Evolutionary conservation across 2,329 filamentous ascomycete species (phyloP), one percentile per base, ranked within the genome.

Genomic region (Verticillium alfalfae): DNA sequence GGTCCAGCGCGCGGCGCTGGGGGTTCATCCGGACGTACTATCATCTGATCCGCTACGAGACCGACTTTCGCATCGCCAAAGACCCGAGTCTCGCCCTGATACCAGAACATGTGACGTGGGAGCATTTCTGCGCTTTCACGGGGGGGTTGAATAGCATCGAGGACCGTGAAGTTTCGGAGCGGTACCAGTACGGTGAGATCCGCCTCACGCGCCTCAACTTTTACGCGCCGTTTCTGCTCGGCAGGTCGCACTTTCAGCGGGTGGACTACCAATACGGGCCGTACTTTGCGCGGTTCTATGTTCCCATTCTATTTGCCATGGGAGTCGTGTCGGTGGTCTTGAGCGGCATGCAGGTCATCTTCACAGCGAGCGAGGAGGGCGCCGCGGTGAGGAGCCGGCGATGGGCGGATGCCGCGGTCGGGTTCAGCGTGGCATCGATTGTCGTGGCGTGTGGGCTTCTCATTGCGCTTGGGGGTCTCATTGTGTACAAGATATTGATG

Each of bases 21-120:
- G 76, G 76, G 2, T 72, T 74, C 36, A 62, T 79, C 1, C 62
- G 67, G 31, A 70, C 70, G 3, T 78, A 77, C 63, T 59, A 63
- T 2, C 61, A 66, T 10, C 66, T 78, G 1, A 67, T 79, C 5
- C 58, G 39, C 0, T 68, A 71, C 59, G 67, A 74, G 62, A 72
- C 70, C 39, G 76, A 78, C 62, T 71, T 77, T 34, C 18, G 56
- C 4, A 73, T 78, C 15, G 75, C 75, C 1, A n/a, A 52, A 9
- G 45, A 52, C 8, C 1, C 3, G 18, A 52, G 18, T 4, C 56
- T 66, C 18, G 52, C 38, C 9, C 65, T 68, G 13, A 38, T 68
- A 5, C 66, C 63, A 34, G 26, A 10, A 12, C 59, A 61, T n/a
- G 45, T 63, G 31, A 65, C 63, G 0, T 68, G 65, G 65, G 64